Evolutionary conservation across 2,329 filamentous ascomycete species (phyloP).

Genomic region (Alternaria sp.): DNA sequence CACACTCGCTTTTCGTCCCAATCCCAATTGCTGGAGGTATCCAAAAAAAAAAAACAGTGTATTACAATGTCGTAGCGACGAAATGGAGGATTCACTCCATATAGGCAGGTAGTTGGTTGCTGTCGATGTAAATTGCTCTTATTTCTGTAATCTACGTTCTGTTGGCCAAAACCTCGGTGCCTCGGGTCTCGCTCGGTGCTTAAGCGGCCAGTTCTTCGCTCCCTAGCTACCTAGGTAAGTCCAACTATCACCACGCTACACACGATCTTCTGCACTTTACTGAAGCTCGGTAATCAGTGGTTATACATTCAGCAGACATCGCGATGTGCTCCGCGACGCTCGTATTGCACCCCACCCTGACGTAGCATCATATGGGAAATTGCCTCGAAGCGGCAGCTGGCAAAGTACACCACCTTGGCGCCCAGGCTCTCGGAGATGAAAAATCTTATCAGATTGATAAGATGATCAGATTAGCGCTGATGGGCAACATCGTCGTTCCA

Average conservation of each 20-base stretch:
- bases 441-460: slow-evolving; percentile 42
- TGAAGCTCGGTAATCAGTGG: not conserved
- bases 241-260: not conserved
- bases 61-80: not conserved
- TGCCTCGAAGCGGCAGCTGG: slow-evolving; percentile 18
- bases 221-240: not conserved
- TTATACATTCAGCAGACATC: not conserved
- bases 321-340: not conserved
- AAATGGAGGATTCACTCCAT: not conserved
- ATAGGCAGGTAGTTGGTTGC: not conserved
- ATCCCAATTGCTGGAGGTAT: not conserved
- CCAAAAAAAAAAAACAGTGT: not conserved
- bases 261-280: not conserved
- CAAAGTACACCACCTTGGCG: slow-evolving; percentile 13
- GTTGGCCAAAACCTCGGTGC: not conserved
- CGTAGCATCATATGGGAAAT: not conserved
- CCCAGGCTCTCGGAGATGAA: slow-evolving; percentile 12
- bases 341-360: slow-evolving; percentile 12
- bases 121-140: not conserved
- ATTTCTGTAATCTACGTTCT: not conserved
- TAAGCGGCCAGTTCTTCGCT: not conserved
- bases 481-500: not conserved
- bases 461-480: slow-evolving; percentile 26
- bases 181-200: not conserved
- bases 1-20: not conserved